Evolutionary conservation across 2,329 filamentous ascomycete species (phyloP).

Genomic region (Fonsecaea pedrosoi): DNA sequence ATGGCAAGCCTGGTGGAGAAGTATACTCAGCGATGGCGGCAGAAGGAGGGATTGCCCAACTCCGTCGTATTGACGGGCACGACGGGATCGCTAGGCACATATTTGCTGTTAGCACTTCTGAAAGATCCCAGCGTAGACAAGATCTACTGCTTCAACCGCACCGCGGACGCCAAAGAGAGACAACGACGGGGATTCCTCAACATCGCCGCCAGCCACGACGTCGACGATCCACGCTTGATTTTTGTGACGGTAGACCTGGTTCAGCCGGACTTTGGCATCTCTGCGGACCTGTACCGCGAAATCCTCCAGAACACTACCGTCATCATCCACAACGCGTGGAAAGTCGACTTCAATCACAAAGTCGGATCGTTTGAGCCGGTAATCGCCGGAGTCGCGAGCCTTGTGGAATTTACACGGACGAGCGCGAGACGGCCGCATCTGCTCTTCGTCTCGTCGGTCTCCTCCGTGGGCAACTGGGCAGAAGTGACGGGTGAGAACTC

Average conservation of each 20-base stretch:
- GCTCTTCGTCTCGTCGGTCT: background rate
- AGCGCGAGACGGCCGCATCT: background rate
- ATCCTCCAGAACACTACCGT: background rate
- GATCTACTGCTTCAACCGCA: background rate
- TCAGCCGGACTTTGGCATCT: background rate
- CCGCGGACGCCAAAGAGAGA: background rate
- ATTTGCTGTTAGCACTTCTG: background rate
- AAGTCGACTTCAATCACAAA: background rate
- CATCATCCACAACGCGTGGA: background rate
- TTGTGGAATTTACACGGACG: background rate
- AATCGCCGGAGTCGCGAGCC: background rate
- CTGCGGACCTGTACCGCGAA: background rate
- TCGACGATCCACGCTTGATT: no score
- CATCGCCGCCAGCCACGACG: no score
- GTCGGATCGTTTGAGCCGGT: background rate
- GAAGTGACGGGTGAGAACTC: background rate
- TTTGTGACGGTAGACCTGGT: background rate
- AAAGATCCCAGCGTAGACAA: background rate
- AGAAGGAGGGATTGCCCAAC: no score
- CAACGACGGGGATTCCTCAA: no score
- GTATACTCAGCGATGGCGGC: no score
- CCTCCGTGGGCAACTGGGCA: background rate
- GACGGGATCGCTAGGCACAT: background rate
- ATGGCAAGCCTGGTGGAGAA: no score
- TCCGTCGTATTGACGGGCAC: background rate